Evolutionary conservation across 2,329 filamentous ascomycete genomes (phyloP).

Genomic region (Exophiala lecanii-corni): DNA sequence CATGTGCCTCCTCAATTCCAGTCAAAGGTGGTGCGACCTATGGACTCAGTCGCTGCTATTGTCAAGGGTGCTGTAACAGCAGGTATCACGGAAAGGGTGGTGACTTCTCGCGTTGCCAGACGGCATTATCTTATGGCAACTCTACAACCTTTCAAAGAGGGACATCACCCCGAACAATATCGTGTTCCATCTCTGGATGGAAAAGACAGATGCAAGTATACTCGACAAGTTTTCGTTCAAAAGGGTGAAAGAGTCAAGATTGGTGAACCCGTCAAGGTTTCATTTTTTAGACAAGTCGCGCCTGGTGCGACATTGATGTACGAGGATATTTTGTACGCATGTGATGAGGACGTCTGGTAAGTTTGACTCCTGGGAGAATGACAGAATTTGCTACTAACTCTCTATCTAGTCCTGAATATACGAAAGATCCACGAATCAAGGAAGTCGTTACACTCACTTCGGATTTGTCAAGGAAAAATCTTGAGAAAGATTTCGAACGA

Average conservation of each 20-base stretch:
- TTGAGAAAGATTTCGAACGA: conserved; percentile 98
- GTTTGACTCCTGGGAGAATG: conserved; percentile 7
- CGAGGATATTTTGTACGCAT: conserved; percentile 95
- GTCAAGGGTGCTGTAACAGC: conserved; percentile 98
- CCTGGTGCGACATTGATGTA: conserved; percentile 98
- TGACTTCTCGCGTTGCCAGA: conserved; percentile 94
- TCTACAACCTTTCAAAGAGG: conserved; percentile 96
- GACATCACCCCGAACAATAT: conserved; percentile 96
- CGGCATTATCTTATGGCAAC: conserved; percentile 99
- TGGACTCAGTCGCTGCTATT: conserved; percentile 98
- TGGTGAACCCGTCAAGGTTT: conserved; percentile 97
- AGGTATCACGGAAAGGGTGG: conserved; percentile 92
- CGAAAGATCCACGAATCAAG: conserved; percentile 99
- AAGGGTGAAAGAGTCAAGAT: conserved; percentile 99
- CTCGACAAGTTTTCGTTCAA: conserved; percentile 95
- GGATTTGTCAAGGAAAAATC: conserved; percentile 93
- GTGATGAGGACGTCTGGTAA: conserved; percentile 82
- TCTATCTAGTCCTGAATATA: conserved; percentile 78
- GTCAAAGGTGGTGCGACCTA: conserved; percentile 93
- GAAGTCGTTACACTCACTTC: conserved; percentile 97
- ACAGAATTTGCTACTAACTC: conserved; percentile 1
- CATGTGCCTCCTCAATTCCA: conserved; percentile 98
- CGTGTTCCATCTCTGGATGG: conserved; percentile 94
- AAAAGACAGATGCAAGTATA: conserved; percentile 98
- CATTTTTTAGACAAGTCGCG: conserved; percentile 96